Percentiles rank a stretch among this genome's conserved stretches.
Evolutionary conservation across 2,329 filamentous ascomycete species (phyloP).

Genomic region (Endocalyx cinctus): DNA sequence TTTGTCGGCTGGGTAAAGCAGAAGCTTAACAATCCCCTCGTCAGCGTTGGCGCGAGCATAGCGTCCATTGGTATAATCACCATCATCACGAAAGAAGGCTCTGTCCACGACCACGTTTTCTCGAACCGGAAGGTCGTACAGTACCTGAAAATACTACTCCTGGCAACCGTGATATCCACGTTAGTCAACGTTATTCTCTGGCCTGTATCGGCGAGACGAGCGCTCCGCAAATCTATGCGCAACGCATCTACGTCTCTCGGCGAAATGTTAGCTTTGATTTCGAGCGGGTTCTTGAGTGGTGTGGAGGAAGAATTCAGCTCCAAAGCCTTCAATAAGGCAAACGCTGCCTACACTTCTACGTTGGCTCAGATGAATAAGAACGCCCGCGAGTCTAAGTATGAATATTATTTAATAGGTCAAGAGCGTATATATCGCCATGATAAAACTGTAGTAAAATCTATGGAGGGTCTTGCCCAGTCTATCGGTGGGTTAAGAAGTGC

Average conservation of each 20-base stretch:
- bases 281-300: constrained; percentile 77
- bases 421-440: constrained; percentile 78
- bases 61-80: constrained; percentile 86
- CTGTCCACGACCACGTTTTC: constrained; percentile 77
- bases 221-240: constrained; percentile 69
- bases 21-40: constrained; percentile 69
- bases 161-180: constrained; percentile 70
- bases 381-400: constrained; percentile 79
- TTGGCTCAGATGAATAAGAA: constrained; percentile 70
- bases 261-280: constrained; percentile 77
- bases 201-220: constrained; percentile 69
- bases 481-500: constrained; percentile 88
- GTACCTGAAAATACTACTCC: constrained; percentile 76
- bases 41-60: constrained; percentile 80
- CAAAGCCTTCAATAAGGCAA: constrained; percentile 58
- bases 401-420: constrained; percentile 77
- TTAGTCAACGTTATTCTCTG: constrained; percentile 72
- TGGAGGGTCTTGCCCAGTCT: constrained; percentile 81
- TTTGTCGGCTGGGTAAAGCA: constrained; percentile 88
- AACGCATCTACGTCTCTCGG: constrained; percentile 71
- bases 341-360: constrained; percentile 59
- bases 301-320: constrained; percentile 72
- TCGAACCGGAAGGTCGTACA: constrained; percentile 77
- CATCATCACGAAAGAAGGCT: constrained; percentile 84
- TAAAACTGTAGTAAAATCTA: constrained; percentile 72